Evolutionary conservation across 2,329 filamentous ascomycete species (phyloP), one percentile per base, ranked within the genome.

Genomic region (Colletotrichum chrysophilum): DNA sequence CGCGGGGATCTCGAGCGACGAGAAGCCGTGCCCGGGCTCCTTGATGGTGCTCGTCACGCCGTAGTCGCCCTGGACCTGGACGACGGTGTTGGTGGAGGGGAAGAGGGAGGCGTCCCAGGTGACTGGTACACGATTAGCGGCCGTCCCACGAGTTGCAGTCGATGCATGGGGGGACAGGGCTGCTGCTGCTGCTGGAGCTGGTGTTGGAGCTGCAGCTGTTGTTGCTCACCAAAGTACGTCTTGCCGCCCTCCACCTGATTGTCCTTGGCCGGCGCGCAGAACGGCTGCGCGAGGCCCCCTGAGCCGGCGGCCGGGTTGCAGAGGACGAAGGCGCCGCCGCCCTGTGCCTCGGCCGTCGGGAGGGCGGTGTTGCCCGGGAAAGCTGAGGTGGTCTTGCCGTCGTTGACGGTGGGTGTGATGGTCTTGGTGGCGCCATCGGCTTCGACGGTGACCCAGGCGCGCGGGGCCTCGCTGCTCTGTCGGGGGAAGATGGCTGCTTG

Each of bases 91-190:
- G 7, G 73, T 67, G 26, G 48, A 48, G 43, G 77, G 62, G 55
- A 78, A 78, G 38, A 78, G 56, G n/a, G 48, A 56, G 13, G 67
- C 43, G 55, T 78, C 77, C 77, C 77, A 78, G 12, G 77, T 77
- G 61, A 78, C 77, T 78, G 62, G 14, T 28, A 55, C 30, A 66
- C 28, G 58, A 66, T 77, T 56, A 78, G 69, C 18, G 16, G 34
- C 10, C 32, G 60, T 14, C 10, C n/a, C 7, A 48, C 12, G n/a
- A 16, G 16, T n/a, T 10, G 16, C 10, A 34, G 36, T 36, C 9
- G 28, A 18, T 36, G 18, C 18, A 61, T 30, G 24, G 26, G 55
- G 32, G 55, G 55, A 24, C 65, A 36, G 12, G 6, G 21, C 77
- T 52, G 43, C 43, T 48, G 38, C 43, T 48, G 43, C 43, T 21